Percentiles rank a stretch among this genome's conserved stretches.
phyloP scores from a whole-genome alignment of 306 rosid genomes.

The Gastrolobium villosum region DNA sequence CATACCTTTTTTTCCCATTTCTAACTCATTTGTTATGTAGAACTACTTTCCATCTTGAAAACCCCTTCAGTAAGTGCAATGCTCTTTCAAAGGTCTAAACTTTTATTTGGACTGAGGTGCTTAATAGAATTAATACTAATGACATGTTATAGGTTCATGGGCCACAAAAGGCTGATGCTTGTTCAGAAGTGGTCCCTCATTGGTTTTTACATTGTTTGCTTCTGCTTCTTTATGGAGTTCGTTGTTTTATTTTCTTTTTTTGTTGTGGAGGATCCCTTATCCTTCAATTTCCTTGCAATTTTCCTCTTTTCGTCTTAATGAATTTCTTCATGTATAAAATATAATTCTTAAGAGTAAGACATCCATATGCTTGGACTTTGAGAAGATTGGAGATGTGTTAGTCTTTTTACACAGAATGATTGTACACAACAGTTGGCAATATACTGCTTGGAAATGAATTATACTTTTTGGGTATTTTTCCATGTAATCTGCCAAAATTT shows the following conservation, averaged over 20 bases:
- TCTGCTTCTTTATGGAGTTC: not conserved
- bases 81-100: not conserved
- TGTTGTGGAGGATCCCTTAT: not conserved
- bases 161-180: slow-evolving; percentile 5
- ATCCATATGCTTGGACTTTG: slow-evolving; percentile 17
- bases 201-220: not conserved
- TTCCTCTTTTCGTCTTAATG: not conserved
- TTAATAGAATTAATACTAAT: not conserved
- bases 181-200: slow-evolving; percentile 7
- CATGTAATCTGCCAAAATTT: not conserved
- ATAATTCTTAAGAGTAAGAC: not conserved
- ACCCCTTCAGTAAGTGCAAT: not conserved
- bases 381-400: not conserved
- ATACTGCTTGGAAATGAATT: slow-evolving; percentile 24
- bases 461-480: not conserved
- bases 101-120: slow-evolving; percentile 11
- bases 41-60: slow-evolving; percentile 1
- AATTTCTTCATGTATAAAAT: slow-evolving; percentile 1
- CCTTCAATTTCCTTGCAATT: not conserved
- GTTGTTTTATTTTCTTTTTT: not conserved
- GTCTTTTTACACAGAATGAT: not conserved
- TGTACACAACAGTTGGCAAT: not conserved
- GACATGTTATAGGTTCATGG: not conserved
- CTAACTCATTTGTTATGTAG: not conserved
- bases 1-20: slow-evolving; percentile 24